These are phyloP conservation scores for Euphrasia arctica DNA, from an alignment of 305 asterid genomes.

Conservation along the genomic window DNA sequence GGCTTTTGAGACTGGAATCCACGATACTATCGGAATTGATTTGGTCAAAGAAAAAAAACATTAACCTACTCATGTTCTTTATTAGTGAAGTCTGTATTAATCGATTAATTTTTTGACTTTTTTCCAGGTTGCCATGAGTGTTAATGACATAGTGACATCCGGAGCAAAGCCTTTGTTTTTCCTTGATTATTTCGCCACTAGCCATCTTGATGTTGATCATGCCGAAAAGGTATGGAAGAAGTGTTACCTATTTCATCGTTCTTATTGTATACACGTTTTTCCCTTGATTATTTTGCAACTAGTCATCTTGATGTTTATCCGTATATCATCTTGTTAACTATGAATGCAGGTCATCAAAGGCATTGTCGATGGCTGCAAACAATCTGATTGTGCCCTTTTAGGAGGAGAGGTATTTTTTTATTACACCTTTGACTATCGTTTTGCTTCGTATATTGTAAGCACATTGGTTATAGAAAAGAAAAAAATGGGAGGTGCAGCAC, in stretches of 20 bases:
- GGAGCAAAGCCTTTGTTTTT: slow-evolving; percentile 97
- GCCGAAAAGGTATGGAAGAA: slow-evolving; percentile 69
- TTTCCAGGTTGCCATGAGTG: slow-evolving; percentile 95
- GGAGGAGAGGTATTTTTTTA: slow-evolving; percentile 80
- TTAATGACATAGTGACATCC: slow-evolving; percentile 91
- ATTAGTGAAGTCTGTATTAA: slow-evolving; percentile 18
- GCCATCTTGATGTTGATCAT: slow-evolving; percentile 86
- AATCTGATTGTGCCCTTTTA: slow-evolving; percentile 77
- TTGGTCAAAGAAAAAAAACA: slow-evolving; percentile 42
- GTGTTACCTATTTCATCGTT: not conserved
- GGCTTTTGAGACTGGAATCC: slow-evolving; percentile 38
- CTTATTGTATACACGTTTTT: too few species aligned
- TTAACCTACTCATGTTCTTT: slow-evolving; percentile 7
- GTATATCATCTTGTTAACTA: slow-evolving; percentile 8
- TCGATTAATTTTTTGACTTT: slow-evolving; percentile 9
- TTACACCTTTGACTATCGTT: not conserved
- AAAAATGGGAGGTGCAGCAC: too few species aligned
- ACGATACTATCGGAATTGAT: slow-evolving; percentile 90
- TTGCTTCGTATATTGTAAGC: not conserved
- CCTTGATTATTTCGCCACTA: slow-evolving; percentile 32
- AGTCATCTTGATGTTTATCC: too few species aligned
- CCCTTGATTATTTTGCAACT: too few species aligned
- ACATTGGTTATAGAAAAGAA: not conserved
- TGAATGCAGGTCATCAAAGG: slow-evolving; percentile 84
- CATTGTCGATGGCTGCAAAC: slow-evolving; percentile 86